A percentile compares a stretch with the other conserved stretches of the same genome.
Conservation (phyloP, 225 moss, liverwort and hornwort species). For the Thuidium tamariscinum region DNA sequence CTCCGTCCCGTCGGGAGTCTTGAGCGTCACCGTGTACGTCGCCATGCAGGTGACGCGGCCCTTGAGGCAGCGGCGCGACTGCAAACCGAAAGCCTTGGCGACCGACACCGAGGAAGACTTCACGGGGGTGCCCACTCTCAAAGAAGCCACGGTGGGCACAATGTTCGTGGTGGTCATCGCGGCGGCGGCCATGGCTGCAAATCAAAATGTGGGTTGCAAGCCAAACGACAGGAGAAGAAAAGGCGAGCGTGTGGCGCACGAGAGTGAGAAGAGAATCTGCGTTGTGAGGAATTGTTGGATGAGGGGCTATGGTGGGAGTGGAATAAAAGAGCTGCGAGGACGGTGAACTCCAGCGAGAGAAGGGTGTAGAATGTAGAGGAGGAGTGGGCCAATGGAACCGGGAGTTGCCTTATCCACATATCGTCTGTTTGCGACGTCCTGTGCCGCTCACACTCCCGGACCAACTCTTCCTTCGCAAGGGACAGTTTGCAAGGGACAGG, state of each 20-base stretch:
- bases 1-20: neutral
- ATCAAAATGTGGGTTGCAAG: too few species aligned
- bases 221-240: neutral
- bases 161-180: neutral
- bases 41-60: constrained; percentile 20
- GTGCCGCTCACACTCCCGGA: constrained; percentile 5
- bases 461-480: too few species aligned
- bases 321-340: neutral
- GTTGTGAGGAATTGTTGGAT: neutral
- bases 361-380: neutral
- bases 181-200: neutral
- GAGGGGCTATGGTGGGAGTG: neutral
- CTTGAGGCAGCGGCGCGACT: neutral
- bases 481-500: too few species aligned
- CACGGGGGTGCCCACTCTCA: neutral
- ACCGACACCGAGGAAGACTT: neutral
- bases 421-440: neutral
- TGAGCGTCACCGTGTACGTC: neutral
- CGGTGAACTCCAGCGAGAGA: neutral
- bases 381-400: neutral
- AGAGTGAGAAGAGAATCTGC: neutral
- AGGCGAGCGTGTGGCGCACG: neutral
- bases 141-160: neutral
- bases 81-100: constrained; percentile 15
- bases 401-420: constrained; percentile 3